phyloP scores from a whole-genome alignment of 441 rosid species.

The Mallotus japonicus region DNA sequence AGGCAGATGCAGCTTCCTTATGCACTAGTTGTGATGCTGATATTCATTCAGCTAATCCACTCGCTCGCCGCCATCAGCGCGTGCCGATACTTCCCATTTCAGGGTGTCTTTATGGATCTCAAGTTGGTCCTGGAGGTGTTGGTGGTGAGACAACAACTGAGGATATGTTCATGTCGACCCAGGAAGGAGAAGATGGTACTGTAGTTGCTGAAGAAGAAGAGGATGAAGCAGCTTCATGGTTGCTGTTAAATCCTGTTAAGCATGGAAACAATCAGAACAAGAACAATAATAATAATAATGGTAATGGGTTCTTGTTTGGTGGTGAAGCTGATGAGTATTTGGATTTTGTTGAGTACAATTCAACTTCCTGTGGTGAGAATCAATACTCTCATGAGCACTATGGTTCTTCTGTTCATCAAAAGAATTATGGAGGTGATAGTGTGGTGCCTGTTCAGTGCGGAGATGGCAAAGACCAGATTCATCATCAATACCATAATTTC shows the following conservation, averaged over 20 bases:
- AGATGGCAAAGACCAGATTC: conserved; percentile 48
- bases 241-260: conserved; percentile 47
- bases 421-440: conserved; percentile 57
- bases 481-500: conserved; percentile 39
- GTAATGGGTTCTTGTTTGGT: conserved; percentile 52
- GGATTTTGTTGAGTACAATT: conserved; percentile 68
- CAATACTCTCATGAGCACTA: conserved; percentile 43
- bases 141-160: conserved; percentile 22
- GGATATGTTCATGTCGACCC: conserved; percentile 35
- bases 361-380: conserved; percentile 45
- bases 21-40: conserved; percentile 77
- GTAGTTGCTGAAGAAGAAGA: conserved; percentile 50
- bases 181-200: conserved; percentile 35
- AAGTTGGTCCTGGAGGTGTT: conserved; percentile 22
- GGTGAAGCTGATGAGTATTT: conserved; percentile 67
- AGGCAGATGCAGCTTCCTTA: conserved; percentile 91
- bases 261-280: conserved; percentile 26
- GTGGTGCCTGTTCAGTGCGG: conserved; percentile 62
- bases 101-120: conserved; percentile 33
- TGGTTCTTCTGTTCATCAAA: conserved; percentile 33
- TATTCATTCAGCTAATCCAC: conserved; percentile 89
- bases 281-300: conserved; percentile 19
- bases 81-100: conserved; percentile 69
- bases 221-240: conserved; percentile 83
- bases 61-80: conserved; percentile 88